Evolutionary conservation across 345 rosid genomes (phyloP), one percentile per base, ranked within the genome.

Genomic region (Capsella bursapastoris): DNA sequence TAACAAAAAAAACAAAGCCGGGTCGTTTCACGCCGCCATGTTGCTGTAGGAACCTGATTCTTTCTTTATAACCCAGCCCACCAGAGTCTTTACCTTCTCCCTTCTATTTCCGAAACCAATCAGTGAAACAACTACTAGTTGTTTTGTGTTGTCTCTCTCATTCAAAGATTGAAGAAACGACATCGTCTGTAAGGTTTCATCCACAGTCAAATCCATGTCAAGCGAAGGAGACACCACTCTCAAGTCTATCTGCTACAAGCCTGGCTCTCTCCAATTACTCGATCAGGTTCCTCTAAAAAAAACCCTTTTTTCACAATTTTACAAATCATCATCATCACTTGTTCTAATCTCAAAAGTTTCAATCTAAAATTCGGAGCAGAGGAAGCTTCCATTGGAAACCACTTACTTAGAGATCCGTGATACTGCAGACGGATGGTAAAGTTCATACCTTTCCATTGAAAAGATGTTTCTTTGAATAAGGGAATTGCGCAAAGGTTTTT

Each of bases 321-420:
- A 18, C 29, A 22, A 50, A 25, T 22, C 25, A 22, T 22, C 25
- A 22, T 22, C 25, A 22, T 22, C 25, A 22, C 25, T 22, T 22
- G 2, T 22, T 22, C 25, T 22, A 22, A 22, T 22, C 25, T 22
- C 25, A 22, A 22, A 22, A 22, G 2, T 22, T 22, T 22, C 2
- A 22, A 22, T 22, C 25, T 22, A 22, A 22, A 22, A 1, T 22
- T 22, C 2, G 25, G 25, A 22, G 2, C 92, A 94, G 98, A 86
- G 96, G 79, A 91, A 88, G 83, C 93, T 94, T 76, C 98, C 98
- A 32, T 86, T 90, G 31, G 89, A 88, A 66, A 86, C 88, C 1
- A 70, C 55, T 12, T 88, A 87, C 83, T 74, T 94, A 73, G 87
- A 87, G 31, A 90, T 94, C 61, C 73, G 62, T 25, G 80, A 84